phyloP scores from a whole-genome alignment of 2,329 filamentous ascomycete genomes.

The Penicillium occitanis region DNA sequence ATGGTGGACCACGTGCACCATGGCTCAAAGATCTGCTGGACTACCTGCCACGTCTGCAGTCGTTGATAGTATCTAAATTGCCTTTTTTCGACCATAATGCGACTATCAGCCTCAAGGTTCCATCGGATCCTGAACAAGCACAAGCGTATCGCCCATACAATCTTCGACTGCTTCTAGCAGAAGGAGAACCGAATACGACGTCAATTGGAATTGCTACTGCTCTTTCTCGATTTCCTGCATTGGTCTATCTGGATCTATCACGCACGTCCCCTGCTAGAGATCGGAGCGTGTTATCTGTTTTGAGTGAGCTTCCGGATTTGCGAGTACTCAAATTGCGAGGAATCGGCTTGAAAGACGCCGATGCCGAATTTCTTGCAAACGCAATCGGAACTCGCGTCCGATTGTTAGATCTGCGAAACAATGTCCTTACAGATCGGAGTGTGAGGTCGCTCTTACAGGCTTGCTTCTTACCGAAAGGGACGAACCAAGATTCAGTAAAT shows the following conservation, averaged over 20 bases:
- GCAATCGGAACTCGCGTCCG: conserved; percentile 55
- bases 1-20: conserved; percentile 58
- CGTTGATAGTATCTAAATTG: conserved; percentile 57
- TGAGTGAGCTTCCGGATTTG: conserved; percentile 51
- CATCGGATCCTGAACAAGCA: conserved; percentile 19
- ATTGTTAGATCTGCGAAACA: conserved; percentile 58
- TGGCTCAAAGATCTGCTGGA: conserved; percentile 62
- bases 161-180: conserved; percentile 57
- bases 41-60: conserved; percentile 58
- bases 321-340: conserved; percentile 59
- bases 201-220: conserved; percentile 54
- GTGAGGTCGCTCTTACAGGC: conserved; percentile 53
- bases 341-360: conserved; percentile 54
- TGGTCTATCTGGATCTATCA: conserved; percentile 61
- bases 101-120: conserved; percentile 50
- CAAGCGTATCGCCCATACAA: conserved; percentile 38
- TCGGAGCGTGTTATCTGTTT: conserved; percentile 48
- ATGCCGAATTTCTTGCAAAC: conserved; percentile 53
- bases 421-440: conserved; percentile 57
- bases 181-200: conserved; percentile 59
- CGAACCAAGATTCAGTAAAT: background rate
- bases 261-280: conserved; percentile 52
- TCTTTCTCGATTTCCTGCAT: conserved; percentile 52
- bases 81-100: conserved; percentile 64
- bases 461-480: conserved; percentile 45